Base-by-base conservation (phyloP, 306 rosid species). In the Rosa persica region DNA sequence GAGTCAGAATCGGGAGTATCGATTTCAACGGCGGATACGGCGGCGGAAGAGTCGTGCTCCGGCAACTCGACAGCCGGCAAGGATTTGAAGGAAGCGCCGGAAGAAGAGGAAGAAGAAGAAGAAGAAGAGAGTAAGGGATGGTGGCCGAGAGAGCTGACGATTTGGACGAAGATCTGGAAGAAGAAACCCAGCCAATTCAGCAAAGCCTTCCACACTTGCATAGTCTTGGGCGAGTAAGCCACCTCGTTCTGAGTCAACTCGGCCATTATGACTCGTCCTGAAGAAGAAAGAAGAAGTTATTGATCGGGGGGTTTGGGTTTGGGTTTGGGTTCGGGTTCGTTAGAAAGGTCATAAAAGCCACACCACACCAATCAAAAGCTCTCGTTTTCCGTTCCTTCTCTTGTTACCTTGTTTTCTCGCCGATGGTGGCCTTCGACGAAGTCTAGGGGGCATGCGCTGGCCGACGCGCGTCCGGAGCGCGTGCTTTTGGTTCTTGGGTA, bases 241-340 rank as follows among this genome's bases (percentile, higher is more conserved):
- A 84, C 93, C 90, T 95, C 98, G 22, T 4, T 36, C 90, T 87
- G 97, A 88, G 92, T 88, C 96, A 95, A 93, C 97, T 95, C 98
- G 61, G 96, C 93, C 97, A 93, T 92, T 74, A n/a, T 43, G 25
- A 44, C 61, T 54, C 27, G 60, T 52, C 60, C 30, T 23, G 43
- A 22, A 36, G 5, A 34, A 25, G 8, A 19, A 34, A 65, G 11
- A 2, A 6, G 12, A 36, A 17, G 44, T 60, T 43, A 61, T 57
- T 27, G 70, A 61, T 75, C 27, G 4, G 44, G 44, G 8, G 67
- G n/a, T 23, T 16, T 10, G 27, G 19, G 30, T 27, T 74, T 40
- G 5, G 65, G 19, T 23, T 16, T 10, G 27, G 19, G 2, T 30
- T 30, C 36, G 2, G 30, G n/a, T 13, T 70, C 73, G 39, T 15